Percentiles rank a stretch among this genome's conserved stretches.
phyloP scores from a whole-genome alignment of 148 eudicot genomes.

The Rhododendron molle region DNA sequence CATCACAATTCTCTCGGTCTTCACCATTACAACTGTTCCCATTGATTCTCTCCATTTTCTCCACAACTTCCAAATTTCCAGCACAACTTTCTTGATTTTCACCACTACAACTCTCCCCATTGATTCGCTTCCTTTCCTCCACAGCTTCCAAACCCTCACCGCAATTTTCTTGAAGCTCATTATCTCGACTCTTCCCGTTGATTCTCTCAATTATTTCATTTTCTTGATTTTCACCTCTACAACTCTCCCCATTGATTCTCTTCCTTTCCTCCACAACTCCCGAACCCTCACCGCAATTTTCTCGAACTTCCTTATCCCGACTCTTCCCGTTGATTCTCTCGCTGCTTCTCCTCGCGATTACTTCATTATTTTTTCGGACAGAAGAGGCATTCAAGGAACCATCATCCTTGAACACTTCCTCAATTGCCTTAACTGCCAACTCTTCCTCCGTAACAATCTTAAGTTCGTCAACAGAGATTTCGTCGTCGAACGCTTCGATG shows the following conservation, averaged over 20 bases:
- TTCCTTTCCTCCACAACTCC: neutral
- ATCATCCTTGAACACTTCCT: conserved; percentile 2
- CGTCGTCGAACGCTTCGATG: neutral
- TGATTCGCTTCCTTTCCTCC: neutral
- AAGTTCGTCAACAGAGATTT: neutral
- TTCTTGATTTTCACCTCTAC: neutral
- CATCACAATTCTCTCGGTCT: neutral
- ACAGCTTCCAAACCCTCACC: neutral
- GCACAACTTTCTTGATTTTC: neutral
- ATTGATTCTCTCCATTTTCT: neutral
- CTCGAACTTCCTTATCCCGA: conserved; percentile 18
- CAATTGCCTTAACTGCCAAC: neutral
- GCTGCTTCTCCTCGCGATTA: neutral
- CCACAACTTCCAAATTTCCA: neutral
- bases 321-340: neutral
- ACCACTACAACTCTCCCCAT: neutral
- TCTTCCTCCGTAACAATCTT: conserved; percentile 3
- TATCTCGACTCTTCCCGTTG: too few relatives aligned
- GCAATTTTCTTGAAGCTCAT: conserved; percentile 14
- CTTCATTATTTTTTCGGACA: neutral
- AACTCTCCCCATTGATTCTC: neutral
- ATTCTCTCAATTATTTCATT: neutral
- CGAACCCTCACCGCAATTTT: neutral
- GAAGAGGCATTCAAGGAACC: neutral
- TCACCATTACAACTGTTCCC: neutral